A percentile compares a stretch with the other conserved stretches of the same genome.
Conservation (phyloP, 768 basidiomycete species). For the Podaxis rugospora region DNA sequence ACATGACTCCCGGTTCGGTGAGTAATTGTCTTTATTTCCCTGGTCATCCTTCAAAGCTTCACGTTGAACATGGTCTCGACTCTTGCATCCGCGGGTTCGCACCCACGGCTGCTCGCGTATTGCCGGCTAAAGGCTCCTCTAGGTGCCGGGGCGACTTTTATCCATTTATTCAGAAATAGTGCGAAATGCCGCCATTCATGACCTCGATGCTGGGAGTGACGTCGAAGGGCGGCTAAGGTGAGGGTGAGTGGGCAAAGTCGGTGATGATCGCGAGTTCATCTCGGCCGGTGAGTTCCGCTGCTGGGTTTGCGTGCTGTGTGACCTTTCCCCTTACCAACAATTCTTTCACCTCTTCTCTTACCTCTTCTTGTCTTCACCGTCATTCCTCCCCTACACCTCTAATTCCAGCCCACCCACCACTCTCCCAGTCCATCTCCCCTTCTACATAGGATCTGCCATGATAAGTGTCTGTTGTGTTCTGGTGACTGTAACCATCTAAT, state of each 20-base stretch:
- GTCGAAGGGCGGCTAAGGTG: neutral
- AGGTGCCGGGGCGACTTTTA: neutral
- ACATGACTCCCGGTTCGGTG: neutral
- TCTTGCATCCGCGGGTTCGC: neutral
- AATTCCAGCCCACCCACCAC: neutral
- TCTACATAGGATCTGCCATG: constrained; percentile 7
- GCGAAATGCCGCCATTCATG: neutral
- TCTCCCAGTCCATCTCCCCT: neutral
- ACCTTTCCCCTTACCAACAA: constrained; percentile 3
- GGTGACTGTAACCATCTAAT: neutral
- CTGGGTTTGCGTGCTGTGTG: constrained; percentile 4
- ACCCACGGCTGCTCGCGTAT: neutral
- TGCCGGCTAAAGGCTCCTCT: neutral
- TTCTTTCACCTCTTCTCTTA: neutral
- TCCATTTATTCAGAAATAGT: neutral
- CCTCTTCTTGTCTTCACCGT: neutral
- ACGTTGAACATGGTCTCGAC: neutral
- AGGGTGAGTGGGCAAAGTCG: neutral
- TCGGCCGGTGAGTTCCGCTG: constrained; percentile 12
- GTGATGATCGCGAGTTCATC: neutral
- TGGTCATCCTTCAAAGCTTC: neutral
- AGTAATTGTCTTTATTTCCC: too few species aligned
- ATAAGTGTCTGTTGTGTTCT: constrained; percentile 10
- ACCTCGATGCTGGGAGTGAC: neutral
- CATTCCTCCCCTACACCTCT: neutral